Base-by-base conservation (phyloP, 768 basidiomycete species). In the Mycena floridula region DNA sequence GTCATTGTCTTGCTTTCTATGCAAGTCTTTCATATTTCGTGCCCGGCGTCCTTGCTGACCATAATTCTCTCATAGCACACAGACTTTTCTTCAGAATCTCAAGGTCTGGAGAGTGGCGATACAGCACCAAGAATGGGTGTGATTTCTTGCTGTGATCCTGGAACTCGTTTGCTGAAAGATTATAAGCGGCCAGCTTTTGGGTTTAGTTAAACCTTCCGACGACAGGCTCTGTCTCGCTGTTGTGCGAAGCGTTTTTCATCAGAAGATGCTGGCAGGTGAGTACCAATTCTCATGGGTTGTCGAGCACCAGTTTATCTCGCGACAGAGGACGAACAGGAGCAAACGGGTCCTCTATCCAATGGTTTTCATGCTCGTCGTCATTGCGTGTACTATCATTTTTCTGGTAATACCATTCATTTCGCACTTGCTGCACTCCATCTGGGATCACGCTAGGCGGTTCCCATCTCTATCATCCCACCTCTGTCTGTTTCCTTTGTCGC, bases 231-330 rank as follows among this genome's bases (percentile, higher is more conserved):
- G 67, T 77, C 27, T 70, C 67, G 50, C 58, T 66, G 43, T 40
- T 73, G 26, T 77, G 75, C 51, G 68, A 78, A 53, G 56, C 62
- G 3, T 78, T 72, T 48, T 73, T 73, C 36, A 69, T 77, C 22
- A 59, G 67, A 27, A 59, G 70, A 43, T 77, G 76, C 45, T 79
- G 74, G 72, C 73, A 72, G 66, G 77, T 72, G 38, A 13, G 61
- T 25, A 11, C 15, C n/a, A n/a, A n/a, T n/a, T n/a, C n/a, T n/a
- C 8, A 5, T 24, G 36, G n/a, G 13, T 25, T 11, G 4, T 23
- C 16, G 16, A 28, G 9, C n/a, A 26, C 15, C 5, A 36, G 36
- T 37, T 22, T 22, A 25, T 8, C 5, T 18, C 12, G 37, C 3
- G 13, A 7, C 47, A 77, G 77, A 62, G 74, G 56, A 71, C 69